Percentiles rank a stretch among this genome's conserved stretches.
Conservation (phyloP, 2,329 filamentous ascomycete genomes). For the Stagonosporopsis rhizophila region DNA sequence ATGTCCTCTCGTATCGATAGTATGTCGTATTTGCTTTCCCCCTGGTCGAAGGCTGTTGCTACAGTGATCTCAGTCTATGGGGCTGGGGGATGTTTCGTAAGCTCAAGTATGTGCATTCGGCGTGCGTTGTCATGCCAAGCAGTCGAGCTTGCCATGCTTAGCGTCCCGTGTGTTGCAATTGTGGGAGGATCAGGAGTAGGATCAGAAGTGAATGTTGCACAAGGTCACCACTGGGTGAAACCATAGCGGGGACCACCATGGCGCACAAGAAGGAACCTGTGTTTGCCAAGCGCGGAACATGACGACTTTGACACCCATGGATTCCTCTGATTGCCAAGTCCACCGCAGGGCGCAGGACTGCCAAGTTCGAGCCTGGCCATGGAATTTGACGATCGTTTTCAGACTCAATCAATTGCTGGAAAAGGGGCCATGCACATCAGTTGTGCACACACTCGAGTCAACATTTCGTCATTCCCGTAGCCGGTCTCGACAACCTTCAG, state of each 20-base stretch:
- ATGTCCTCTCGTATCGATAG: background rate
- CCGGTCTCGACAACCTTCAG: background rate
- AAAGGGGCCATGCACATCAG: background rate
- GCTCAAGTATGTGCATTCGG: background rate
- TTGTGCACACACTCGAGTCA: background rate
- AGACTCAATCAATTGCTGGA: background rate
- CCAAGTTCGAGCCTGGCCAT: conserved; percentile 22
- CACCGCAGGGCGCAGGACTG: background rate
- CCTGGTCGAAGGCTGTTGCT: background rate
- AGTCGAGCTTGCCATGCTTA: background rate
- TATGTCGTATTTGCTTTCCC: background rate
- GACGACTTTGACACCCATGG: conserved; percentile 16
- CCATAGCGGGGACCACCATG: conserved; percentile 6
- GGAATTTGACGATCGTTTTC: conserved; percentile 1
- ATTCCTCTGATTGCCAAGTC: conserved; percentile 30
- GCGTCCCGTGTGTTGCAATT: background rate
- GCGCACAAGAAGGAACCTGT: conserved; percentile 12
- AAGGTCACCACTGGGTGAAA: background rate
- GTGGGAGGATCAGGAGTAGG: background rate
- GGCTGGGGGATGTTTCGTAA: background rate
- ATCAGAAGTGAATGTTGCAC: background rate
- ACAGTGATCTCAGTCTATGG: background rate
- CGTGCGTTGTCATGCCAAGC: conserved; percentile 11
- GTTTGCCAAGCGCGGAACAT: conserved; percentile 35
- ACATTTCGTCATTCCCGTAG: background rate